Conservation (phyloP, 495 filamentous ascomycete genomes). For the Aspergillus steynii region DNA sequence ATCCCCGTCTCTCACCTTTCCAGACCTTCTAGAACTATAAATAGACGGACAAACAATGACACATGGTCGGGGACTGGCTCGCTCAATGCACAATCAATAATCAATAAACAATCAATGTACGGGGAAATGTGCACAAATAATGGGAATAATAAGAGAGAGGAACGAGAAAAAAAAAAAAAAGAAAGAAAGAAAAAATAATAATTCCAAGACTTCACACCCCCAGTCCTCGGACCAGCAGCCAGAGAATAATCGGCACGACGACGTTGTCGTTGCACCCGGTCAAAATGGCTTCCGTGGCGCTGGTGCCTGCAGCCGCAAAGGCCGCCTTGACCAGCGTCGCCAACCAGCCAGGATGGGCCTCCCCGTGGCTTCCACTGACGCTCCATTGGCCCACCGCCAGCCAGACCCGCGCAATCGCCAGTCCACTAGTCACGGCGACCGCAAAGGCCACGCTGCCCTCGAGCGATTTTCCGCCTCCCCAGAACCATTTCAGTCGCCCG, state of each 20-base stretch:
- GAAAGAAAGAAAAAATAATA: constrained; percentile 1
- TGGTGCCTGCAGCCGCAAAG: constrained; percentile 75
- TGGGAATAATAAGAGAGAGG: background rate
- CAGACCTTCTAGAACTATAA: background rate
- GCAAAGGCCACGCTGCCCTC: constrained; percentile 90
- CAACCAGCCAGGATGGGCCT: constrained; percentile 35
- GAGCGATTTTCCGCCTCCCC: constrained; percentile 93
- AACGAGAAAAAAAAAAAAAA: constrained; percentile 6
- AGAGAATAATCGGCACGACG: constrained; percentile 90
- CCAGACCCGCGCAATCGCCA: constrained; percentile 74
- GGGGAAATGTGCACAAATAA: constrained; percentile 1
- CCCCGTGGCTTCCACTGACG: constrained; percentile 29
- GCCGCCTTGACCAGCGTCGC: constrained; percentile 57
- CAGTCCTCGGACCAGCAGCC: constrained; percentile 82
- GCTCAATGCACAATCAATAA: background rate
- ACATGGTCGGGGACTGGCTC: background rate
- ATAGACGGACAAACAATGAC: background rate
- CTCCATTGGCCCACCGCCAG: constrained; percentile 72
- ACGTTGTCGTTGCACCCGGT: constrained; percentile 99
- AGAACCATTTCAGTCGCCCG: constrained; percentile 89
- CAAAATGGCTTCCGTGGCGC: constrained; percentile 89
- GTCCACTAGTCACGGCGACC: constrained; percentile 70
- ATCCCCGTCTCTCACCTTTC: background rate
- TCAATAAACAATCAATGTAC: background rate
- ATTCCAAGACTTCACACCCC: constrained; percentile 52